Base-by-base conservation (phyloP, 148 eudicot genomes). In the Pharnaceum exiguum region DNA sequence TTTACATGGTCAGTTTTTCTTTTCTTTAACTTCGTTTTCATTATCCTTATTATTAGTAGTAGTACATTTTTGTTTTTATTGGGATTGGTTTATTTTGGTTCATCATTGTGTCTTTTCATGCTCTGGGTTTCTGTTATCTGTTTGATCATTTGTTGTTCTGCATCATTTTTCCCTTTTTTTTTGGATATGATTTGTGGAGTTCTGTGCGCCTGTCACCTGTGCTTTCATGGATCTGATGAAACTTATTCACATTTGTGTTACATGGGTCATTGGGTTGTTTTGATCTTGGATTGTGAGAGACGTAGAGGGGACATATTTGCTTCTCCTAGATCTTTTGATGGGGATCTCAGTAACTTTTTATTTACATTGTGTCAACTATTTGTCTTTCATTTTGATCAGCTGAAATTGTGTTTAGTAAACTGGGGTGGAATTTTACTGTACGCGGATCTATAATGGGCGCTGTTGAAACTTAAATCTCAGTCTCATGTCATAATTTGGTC, bases 1-100 rank as follows among this genome's bases (percentile, higher is more conserved):
- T 51, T 72, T 91, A 67, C 97, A 91, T 76, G 97, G 97, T 90
- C 26, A 73, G 68, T 40, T 36, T 1, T 25, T 35, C 2, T 61
- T 47, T 62, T 37, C 1, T 6, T 7, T 6, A 35, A 35, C 38
- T 6, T 40, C 29, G 27, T 27, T 25, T 1, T 8, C 19, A 13
- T n/a, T 39, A 15, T 10, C 23, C 0, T 58, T 56, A 31, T 2
- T 51, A 2, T 8, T 10, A 46, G 23, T 15, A 37, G 22, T 55
- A 24, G 37, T 53, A 29, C 26, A 7, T 30, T 60, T 30, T 36
- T 1, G 19, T 16, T 22, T 44, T 12, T 3, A 30, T 17, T 33
- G 10, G 9, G 6, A 7, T 60, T 54, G 53, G 24, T 51, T 6
- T 12, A 12, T 35, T 30, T 63, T 32, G 19, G 6, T 30, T 21